Conservation (phyloP, 1,284 basidiomycete genomes). For the Afroboletus lepidellus region DNA sequence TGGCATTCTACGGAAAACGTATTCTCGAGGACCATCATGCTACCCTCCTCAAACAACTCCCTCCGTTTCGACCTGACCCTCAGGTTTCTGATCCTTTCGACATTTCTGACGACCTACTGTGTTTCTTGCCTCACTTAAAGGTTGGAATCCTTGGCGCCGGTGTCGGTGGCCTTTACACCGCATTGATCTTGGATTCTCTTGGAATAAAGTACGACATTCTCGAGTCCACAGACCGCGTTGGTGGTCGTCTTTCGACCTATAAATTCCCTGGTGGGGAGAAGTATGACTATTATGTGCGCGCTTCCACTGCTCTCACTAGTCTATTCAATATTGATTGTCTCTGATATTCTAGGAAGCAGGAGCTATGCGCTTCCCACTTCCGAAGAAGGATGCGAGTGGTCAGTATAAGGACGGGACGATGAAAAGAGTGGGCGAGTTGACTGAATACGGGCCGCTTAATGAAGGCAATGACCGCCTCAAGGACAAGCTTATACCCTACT, state of each 20-base stretch:
- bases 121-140: not conserved
- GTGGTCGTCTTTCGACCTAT: not conserved
- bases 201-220: not conserved
- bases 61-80: not conserved
- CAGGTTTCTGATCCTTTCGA: not conserved
- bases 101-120: not conserved
- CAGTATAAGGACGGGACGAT: not conserved
- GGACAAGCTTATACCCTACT: not conserved
- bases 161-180: not conserved
- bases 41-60: not conserved
- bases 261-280: not conserved
- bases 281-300: not conserved
- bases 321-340: not conserved
- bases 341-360: not conserved
- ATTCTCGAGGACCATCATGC: not conserved
- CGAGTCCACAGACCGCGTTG: not conserved
- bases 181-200: not conserved
- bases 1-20: not conserved
- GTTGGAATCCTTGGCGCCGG: not conserved
- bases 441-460: not conserved
- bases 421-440: not conserved
- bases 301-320: not conserved
- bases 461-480: not conserved
- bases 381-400: not conserved
- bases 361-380: not conserved